Conservation (phyloP, 2,329 filamentous ascomycete genomes). For the Emmonsia crescens region DNA sequence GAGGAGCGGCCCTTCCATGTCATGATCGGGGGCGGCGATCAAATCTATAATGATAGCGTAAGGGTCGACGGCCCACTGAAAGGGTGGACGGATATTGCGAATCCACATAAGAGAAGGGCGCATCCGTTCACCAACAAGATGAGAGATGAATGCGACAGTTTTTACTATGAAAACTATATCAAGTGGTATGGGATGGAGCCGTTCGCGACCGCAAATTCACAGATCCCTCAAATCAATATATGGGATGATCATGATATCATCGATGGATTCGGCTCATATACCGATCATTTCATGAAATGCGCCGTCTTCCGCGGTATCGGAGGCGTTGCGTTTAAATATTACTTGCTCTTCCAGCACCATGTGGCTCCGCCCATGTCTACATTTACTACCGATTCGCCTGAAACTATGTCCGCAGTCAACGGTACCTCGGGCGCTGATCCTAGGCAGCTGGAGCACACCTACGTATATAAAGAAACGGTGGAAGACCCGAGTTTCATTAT, state of each 20-base stretch:
- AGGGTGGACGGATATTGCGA: conserved; percentile 50
- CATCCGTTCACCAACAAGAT: conserved; percentile 56
- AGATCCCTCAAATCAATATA: conserved; percentile 54
- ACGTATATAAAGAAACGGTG: conserved; percentile 49
- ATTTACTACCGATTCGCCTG: conserved; percentile 63
- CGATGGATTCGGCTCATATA: conserved; percentile 56
- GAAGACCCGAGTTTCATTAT: conserved; percentile 68
- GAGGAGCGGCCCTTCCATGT: conserved; percentile 51
- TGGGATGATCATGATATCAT: conserved; percentile 60
- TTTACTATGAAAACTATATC: conserved; percentile 52
- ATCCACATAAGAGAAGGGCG: conserved; percentile 49
- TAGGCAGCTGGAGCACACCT: conserved; percentile 62
- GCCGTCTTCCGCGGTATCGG: conserved; percentile 56
- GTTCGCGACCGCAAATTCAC: conserved; percentile 49
- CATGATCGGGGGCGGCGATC: conserved; percentile 84
- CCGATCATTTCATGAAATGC: conserved; percentile 56
- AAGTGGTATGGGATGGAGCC: conserved; percentile 59
- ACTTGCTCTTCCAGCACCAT: conserved; percentile 62
- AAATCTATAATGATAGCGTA: conserved; percentile 69
- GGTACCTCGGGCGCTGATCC: conserved; percentile 50
- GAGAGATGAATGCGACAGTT: conserved; percentile 49
- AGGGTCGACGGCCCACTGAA: conserved; percentile 72
- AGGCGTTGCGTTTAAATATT: conserved; percentile 49
- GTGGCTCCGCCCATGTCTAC: conserved; percentile 74
- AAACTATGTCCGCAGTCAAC: conserved; percentile 41